Conservation (phyloP, 2,329 filamentous ascomycete genomes). For the Cercospora sp. region DNA sequence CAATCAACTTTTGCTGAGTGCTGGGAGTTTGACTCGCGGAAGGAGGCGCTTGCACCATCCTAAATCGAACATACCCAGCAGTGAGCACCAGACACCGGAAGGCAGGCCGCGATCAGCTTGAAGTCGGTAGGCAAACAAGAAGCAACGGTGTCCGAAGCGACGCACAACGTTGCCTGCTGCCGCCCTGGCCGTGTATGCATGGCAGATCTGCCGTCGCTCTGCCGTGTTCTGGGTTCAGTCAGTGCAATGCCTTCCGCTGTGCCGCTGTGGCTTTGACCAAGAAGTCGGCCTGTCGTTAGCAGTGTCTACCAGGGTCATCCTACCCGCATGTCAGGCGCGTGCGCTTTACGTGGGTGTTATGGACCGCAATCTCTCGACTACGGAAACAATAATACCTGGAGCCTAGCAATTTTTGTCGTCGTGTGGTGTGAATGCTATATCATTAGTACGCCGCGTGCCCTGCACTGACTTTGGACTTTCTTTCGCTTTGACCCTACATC, state of each 20-base stretch:
- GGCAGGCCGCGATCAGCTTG: not conserved
- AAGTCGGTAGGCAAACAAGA: conserved; percentile 3
- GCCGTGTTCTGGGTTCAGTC: conserved; percentile 22
- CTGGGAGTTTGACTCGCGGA: conserved; percentile 22
- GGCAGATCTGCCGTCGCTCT: conserved; percentile 23
- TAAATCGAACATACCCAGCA: conserved; percentile 2
- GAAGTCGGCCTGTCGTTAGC: conserved; percentile 26
- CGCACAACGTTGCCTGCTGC: not conserved
- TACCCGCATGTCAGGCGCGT: conserved; percentile 23
- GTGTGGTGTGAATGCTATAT: conserved; percentile 26
- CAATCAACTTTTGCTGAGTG: conserved; percentile 18
- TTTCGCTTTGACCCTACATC: conserved; percentile 25
- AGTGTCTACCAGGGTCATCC: conserved; percentile 26
- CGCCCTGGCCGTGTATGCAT: conserved; percentile 9
- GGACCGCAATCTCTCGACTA: conserved; percentile 29
- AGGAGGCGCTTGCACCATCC: conserved; percentile 4
- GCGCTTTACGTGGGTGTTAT: conserved; percentile 27
- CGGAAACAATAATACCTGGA: conserved; percentile 19
- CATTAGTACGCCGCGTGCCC: conserved; percentile 17
- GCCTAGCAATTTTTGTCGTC: conserved; percentile 19
- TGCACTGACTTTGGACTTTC: conserved; percentile 21
- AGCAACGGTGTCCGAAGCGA: conserved; percentile 12
- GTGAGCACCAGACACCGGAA: not conserved
- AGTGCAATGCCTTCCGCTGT: conserved; percentile 14
- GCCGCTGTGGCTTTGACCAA: conserved; percentile 25